These are phyloP conservation scores for Hortaea sp. DNA, from an alignment of 2,329 filamentous ascomycete species.

Conservation along the genomic window DNA sequence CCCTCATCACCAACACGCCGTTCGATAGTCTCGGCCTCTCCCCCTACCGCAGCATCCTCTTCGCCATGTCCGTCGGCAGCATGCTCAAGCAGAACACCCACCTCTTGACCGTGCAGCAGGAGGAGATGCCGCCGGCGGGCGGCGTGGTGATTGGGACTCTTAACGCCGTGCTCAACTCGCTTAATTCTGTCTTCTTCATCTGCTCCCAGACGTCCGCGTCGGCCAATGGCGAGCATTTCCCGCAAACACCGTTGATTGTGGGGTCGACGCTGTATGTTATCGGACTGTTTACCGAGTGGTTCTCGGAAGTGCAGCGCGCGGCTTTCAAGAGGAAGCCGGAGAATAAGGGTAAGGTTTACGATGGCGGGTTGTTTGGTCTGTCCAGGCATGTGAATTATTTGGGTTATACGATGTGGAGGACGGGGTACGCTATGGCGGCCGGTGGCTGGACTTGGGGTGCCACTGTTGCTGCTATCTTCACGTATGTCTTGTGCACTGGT, in stretches of 20 bases:
- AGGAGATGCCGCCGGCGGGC: slow-evolving; percentile 37
- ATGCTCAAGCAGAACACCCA: slow-evolving; percentile 49
- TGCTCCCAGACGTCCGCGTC: slow-evolving; percentile 39
- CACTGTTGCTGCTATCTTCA: slow-evolving; percentile 31
- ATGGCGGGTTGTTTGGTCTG: slow-evolving; percentile 39
- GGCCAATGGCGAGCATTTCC: slow-evolving; percentile 30
- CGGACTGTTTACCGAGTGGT: slow-evolving; percentile 45
- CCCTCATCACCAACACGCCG: slow-evolving; percentile 29
- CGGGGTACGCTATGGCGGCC: slow-evolving; percentile 38
- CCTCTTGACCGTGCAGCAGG: slow-evolving; percentile 37
- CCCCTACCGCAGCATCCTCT: slow-evolving; percentile 40
- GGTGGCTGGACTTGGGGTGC: slow-evolving; percentile 39
- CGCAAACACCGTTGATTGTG: slow-evolving; percentile 34
- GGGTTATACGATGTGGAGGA: slow-evolving; percentile 42
- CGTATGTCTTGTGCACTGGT: slow-evolving; percentile 11
- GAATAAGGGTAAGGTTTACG: slow-evolving; percentile 44
- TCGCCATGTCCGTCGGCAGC: slow-evolving; percentile 44
- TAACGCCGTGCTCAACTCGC: slow-evolving; percentile 47
- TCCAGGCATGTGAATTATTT: slow-evolving; percentile 47
- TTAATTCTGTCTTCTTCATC: slow-evolving; percentile 47
- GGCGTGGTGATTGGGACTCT: slow-evolving; percentile 39
- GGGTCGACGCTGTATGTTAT: slow-evolving; percentile 41
- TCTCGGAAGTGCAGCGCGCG: slow-evolving; percentile 48
- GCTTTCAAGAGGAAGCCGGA: slow-evolving; percentile 40
- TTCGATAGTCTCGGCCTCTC: slow-evolving; percentile 38